Evolutionary conservation across 495 filamentous ascomycete species (phyloP), one percentile per base, ranked within the genome.

Genomic region (Talaromyces wortmannii): DNA sequence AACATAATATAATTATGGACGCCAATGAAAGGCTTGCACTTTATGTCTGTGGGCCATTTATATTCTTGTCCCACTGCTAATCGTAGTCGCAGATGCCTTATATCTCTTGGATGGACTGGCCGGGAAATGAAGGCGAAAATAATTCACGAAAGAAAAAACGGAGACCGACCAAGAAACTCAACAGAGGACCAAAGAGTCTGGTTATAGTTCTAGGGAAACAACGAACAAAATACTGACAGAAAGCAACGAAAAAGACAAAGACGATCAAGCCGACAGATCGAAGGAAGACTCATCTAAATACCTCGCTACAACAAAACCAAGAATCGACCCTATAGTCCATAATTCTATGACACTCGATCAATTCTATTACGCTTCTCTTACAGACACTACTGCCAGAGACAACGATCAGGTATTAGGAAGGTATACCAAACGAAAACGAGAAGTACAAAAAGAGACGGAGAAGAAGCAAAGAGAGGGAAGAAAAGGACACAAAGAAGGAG

Each of bases 291-390:
- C 23, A 23, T 23, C 23, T 4, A 23, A 23, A 23, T 23, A 23
- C 4, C 23, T 23, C 23, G 4, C 23, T 23, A 23, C 23, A 23
- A 23, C 23, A 23, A 23, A 23, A 4, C 23, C 23, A 23, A 23
- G 4, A 4, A 23, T 23, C 23, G 23, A 23, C 23, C 23, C 23
- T 23, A 23, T 23, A 23, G 29, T 49, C 16, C 52, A 55, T 58
- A 32, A 55, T 6, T 53, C 56, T 5, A 56, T 69, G 51, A 69
- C 66, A 8, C 60, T 69, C 44, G 62, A 69, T 47, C 66, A 67
- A 48, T 69, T 61, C 31, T 69, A 69, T 43, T 69, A 69, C 43
- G 53, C 55, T 15, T 60, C 59, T 10, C 55, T 69, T 23, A 10
- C 31, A 6, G 56, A 67, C 36, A 67, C 64, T 6, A 43, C 10